These are phyloP conservation scores for Diophrys sp. DNA, from an alignment of 73 alveolate genomes.

Conservation along the genomic window DNA sequence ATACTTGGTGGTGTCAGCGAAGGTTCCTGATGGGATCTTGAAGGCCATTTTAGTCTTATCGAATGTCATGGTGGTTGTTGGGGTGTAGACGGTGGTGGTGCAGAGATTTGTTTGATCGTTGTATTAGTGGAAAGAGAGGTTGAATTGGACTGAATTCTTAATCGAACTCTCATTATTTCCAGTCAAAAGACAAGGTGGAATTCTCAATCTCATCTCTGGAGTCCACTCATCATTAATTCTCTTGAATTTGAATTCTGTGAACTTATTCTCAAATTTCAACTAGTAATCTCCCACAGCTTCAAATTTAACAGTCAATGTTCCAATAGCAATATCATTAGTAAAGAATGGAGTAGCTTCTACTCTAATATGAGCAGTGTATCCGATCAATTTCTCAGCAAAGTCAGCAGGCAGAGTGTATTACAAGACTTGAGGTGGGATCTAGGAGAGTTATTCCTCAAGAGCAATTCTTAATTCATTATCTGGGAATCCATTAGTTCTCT, in stretches of 20 bases:
- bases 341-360: neutral
- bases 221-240: neutral
- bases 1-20: neutral
- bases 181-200: neutral
- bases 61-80: too few species aligned
- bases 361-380: neutral
- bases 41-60: neutral
- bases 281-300: neutral
- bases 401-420: neutral
- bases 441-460: neutral
- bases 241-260: neutral
- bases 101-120: too few species aligned
- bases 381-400: neutral
- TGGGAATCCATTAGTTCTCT: neutral
- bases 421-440: neutral
- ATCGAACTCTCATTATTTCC: too few species aligned
- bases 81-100: too few species aligned
- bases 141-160: too few species aligned
- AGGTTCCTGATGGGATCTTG: neutral
- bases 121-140: too few species aligned
- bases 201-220: neutral
- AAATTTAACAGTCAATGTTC: neutral
- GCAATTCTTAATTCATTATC: neutral
- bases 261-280: neutral
- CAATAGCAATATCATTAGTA: neutral